phyloP scores from a whole-genome alignment of 371 early-diverging fungal genomes.

The Haplosporangium sp. region DNA sequence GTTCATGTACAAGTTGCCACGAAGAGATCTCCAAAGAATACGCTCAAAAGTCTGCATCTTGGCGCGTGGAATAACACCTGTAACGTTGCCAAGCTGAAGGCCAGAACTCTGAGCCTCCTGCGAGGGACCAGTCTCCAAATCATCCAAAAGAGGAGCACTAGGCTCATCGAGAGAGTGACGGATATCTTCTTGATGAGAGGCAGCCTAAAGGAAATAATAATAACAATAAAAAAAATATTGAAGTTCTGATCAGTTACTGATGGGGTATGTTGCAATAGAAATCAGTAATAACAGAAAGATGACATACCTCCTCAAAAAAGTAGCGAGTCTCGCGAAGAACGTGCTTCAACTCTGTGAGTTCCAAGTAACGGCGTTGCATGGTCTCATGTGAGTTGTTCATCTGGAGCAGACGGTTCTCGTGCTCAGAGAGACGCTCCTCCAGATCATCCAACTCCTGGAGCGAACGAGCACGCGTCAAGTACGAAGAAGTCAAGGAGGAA shows the following conservation, averaged over 20 bases:
- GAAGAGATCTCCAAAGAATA: constrained; percentile 96
- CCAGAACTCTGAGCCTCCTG: constrained; percentile 39
- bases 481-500: constrained; percentile 64
- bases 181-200: constrained; percentile 61
- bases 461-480: constrained; percentile 77
- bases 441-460: constrained; percentile 96
- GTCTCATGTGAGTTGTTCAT: constrained; percentile 91
- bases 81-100: constrained; percentile 67
- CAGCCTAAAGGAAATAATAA: constrained; percentile 58
- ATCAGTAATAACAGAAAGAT: background rate
- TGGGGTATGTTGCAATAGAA: background rate
- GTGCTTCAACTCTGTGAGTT: constrained; percentile 90
- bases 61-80: constrained; percentile 90
- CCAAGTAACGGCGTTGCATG: constrained; percentile 86
- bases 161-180: constrained; percentile 70
- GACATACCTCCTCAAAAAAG: constrained; percentile 81
- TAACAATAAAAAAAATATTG: background rate
- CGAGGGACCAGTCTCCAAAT: constrained; percentile 63
- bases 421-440: constrained; percentile 83
- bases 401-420: constrained; percentile 85
- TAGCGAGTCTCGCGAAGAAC: constrained; percentile 89
- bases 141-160: constrained; percentile 74
- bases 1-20: constrained; percentile 98
- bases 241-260: background rate
- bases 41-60: constrained; percentile 93